Base-by-base conservation (phyloP, 2,329 filamentous ascomycete species). In the Calonectria hongkongensis region DNA sequence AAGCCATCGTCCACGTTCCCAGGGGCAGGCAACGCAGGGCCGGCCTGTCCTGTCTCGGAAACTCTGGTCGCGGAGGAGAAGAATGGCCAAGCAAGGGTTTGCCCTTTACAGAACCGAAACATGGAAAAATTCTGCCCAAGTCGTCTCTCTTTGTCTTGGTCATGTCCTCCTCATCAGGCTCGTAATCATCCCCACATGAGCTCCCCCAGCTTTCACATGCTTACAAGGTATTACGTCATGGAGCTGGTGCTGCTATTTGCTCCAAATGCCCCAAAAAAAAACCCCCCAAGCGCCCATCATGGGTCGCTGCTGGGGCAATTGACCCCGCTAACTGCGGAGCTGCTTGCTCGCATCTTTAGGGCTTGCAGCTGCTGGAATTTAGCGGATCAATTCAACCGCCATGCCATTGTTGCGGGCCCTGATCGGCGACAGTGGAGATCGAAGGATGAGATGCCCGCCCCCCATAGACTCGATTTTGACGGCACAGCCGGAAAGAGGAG, bases 171-270 rank as follows among this genome's bases (percentile, higher is more conserved):
- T 48, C 64, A 62, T 71, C 65, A 50, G 27, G 63, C 63, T 54
- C 21, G 43, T 68, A 27, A 68, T 56, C 47, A 50, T 47, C 64
- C 54, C 69, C 63, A 68, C 69, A 68, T 50, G 41, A 67, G 63
- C 69, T 68, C 33, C 39, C n/a, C 9, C 15, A 47, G 45, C 56
- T 64, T 71, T 71, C 69, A 71, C 69, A 71, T 71, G 69, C 69
- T 71, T 68, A 68, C 69, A 63, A 60, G 62, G 28, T 58, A 68
- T 71, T 71, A 71, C 69, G 69, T 71, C 69, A 71, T 68, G 62
- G 33, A 58, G 18, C 8, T 63, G 51, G 30, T 16, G 56, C 60
- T 43, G 25, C 28, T 71, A 25, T 33, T 50, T 27, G 62, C 62
- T 66, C 33, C 33, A 39, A 30, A n/a, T 3, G 15, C 8, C 36